phyloP scores from a whole-genome alignment of 495 filamentous ascomycete genomes.

The Aspergillus saccharolyticus region DNA sequence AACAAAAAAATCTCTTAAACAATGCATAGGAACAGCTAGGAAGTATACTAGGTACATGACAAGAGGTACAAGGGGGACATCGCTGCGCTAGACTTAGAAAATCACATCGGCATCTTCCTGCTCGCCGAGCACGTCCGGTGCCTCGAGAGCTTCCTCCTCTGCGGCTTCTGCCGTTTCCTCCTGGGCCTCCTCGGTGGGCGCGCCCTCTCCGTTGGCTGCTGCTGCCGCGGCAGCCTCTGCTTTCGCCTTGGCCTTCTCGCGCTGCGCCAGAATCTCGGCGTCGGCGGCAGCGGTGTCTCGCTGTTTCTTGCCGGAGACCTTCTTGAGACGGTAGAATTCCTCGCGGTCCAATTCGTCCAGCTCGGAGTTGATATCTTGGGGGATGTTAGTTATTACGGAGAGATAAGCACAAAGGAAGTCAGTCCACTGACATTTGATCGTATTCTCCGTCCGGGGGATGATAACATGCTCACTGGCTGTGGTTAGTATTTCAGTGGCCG shows the following conservation, averaged over 20 bases:
- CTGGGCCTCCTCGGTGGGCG: slow-evolving; percentile 26
- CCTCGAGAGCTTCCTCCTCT: slow-evolving; percentile 39
- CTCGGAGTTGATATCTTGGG: slow-evolving; percentile 93
- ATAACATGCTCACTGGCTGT: slow-evolving; percentile 77
- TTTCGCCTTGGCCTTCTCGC: slow-evolving; percentile 42
- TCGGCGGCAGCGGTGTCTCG: slow-evolving; percentile 71
- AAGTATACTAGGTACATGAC: slow-evolving; percentile 22
- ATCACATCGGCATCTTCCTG: slow-evolving; percentile 93
- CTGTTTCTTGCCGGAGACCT: slow-evolving; percentile 95
- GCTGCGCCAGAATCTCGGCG: slow-evolving; percentile 62
- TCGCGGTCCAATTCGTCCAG: slow-evolving; percentile 97
- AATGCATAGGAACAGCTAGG: slow-evolving; percentile 20
- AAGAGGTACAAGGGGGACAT: slow-evolving; percentile 9
- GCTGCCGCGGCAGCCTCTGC: slow-evolving; percentile 29
- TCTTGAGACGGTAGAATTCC: slow-evolving; percentile 97
- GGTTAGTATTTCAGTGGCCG: slow-evolving; percentile 22
- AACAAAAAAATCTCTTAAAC: slow-evolving; percentile 18
- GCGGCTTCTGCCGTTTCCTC: slow-evolving; percentile 33
- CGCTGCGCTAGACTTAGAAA: slow-evolving; percentile 53
- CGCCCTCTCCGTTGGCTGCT: slow-evolving; percentile 9
- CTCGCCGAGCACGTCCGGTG: slow-evolving; percentile 70
- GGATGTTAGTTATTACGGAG: slow-evolving; percentile 15
- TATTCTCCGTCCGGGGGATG: slow-evolving; percentile 96
- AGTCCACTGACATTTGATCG: slow-evolving; percentile 90
- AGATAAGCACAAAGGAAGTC: background rate